A percentile compares a stretch with the other conserved stretches of the same genome.
These are phyloP conservation scores for Termitomyces bulborhizus DNA, from an alignment of 768 basidiomycete species.

Conservation along the genomic window DNA sequence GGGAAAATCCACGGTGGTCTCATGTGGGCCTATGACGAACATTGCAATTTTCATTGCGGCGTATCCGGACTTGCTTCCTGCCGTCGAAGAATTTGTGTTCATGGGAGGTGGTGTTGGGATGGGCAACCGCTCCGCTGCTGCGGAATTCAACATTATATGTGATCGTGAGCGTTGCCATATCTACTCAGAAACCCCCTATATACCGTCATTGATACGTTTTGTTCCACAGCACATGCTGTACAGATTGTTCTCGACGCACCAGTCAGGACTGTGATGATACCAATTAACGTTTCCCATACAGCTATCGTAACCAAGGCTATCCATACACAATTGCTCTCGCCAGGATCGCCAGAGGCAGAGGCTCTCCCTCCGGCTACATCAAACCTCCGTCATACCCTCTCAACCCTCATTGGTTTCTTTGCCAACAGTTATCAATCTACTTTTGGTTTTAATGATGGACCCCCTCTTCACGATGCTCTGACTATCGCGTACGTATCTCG, in stretches of 20 bases:
- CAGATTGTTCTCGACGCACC: slow-evolving; percentile 75
- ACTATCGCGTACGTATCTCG: slow-evolving; percentile 70
- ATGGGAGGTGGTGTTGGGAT: slow-evolving; percentile 91
- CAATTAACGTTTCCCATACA: slow-evolving; percentile 84
- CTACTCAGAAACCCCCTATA: background rate
- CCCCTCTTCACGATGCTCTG: slow-evolving; percentile 83
- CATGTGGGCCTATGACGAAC: slow-evolving; percentile 85
- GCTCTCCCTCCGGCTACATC: slow-evolving; percentile 28
- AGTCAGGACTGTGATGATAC: slow-evolving; percentile 68
- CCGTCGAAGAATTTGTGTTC: slow-evolving; percentile 67
- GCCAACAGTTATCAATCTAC: slow-evolving; percentile 63
- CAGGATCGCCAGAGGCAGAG: slow-evolving; percentile 14
- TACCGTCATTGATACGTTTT: background rate
- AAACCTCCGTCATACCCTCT: slow-evolving; percentile 65
- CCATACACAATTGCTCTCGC: slow-evolving; percentile 47
- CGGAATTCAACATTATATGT: slow-evolving; percentile 79
- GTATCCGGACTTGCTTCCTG: slow-evolving; percentile 45
- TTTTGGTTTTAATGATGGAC: slow-evolving; percentile 80
- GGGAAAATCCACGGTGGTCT: slow-evolving; percentile 59
- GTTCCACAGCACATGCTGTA: slow-evolving; percentile 61
- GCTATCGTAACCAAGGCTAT: slow-evolving; percentile 62
- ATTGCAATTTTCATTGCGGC: slow-evolving; percentile 59
- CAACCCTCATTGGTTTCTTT: slow-evolving; percentile 71
- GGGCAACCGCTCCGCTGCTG: slow-evolving; percentile 75
- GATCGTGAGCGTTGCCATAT: slow-evolving; percentile 55